Evolutionary conservation across 495 filamentous ascomycete species (phyloP).

Genomic region (Cercophora sp.): DNA sequence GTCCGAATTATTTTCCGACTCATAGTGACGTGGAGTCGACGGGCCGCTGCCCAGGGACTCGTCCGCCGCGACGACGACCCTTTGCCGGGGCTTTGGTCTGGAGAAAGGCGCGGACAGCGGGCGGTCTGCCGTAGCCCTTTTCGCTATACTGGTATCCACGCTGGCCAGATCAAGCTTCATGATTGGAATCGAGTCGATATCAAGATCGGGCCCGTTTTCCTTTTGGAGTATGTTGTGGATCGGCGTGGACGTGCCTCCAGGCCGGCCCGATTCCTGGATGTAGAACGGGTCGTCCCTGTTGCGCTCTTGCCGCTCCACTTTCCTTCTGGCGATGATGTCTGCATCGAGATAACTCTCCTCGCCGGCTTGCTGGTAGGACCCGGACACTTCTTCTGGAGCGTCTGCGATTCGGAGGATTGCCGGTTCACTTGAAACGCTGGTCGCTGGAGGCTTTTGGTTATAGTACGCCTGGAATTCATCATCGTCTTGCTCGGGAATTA

Average conservation of each 20-base stretch:
- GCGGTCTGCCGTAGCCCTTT: not conserved
- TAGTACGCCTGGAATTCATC: constrained; percentile 75
- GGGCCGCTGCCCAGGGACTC: constrained; percentile 49
- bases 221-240: constrained; percentile 66
- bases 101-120: constrained; percentile 5
- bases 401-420: constrained; percentile 51
- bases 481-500: constrained; percentile 47
- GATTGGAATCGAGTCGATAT: constrained; percentile 92
- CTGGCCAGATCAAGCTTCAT: constrained; percentile 78
- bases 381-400: constrained; percentile 34
- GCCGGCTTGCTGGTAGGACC: constrained; percentile 60
- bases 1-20: constrained; percentile 43
- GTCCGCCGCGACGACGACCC: constrained; percentile 59
- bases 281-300: constrained; percentile 96
- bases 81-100: constrained; percentile 37
- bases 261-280: constrained; percentile 59
- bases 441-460: constrained; percentile 47
- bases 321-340: constrained; percentile 59
- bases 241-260: constrained; percentile 54
- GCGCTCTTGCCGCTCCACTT: constrained; percentile 65
- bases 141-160: constrained; percentile 23
- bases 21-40: constrained; percentile 43
- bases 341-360: constrained; percentile 59
- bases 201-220: constrained; percentile 68
- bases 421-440: constrained; percentile 40